Percentiles rank a stretch among this genome's conserved stretches.
Conservation (phyloP, 1,139 yeast genomes). For the Scheffersomyces titani region DNA sequence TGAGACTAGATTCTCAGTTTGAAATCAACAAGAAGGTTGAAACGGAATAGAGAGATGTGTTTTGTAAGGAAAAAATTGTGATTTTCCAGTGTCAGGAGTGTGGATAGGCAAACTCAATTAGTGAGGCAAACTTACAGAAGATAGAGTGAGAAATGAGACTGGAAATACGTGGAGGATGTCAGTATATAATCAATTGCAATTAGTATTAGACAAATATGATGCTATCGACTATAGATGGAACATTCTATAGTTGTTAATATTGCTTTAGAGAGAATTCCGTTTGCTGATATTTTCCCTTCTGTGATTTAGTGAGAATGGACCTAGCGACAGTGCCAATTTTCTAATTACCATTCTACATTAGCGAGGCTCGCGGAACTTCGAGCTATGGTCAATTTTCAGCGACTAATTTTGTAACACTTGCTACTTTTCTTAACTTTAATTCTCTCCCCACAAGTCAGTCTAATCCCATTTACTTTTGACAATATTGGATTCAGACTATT, state of each 20-base stretch:
- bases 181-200: no score
- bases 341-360: neutral
- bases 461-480: neutral
- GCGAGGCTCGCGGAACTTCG: neutral
- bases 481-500: neutral
- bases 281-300: no score
- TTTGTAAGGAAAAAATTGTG: neutral
- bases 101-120: slow-evolving; percentile 3
- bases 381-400: neutral
- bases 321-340: neutral
- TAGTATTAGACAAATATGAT: no score
- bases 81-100: slow-evolving; percentile 1
- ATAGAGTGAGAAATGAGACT: neutral
- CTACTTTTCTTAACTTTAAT: neutral
- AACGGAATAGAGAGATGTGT: neutral
- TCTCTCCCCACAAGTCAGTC: neutral
- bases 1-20: neutral
- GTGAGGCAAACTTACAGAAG: neutral
- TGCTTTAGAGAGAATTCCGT: no score
- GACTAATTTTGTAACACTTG: neutral
- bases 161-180: neutral
- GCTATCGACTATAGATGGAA: no score
- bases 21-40: neutral
- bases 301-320: neutral
- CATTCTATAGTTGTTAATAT: no score